Percentiles rank a stretch among this genome's conserved stretches.
Evolutionary conservation across 306 rosid genomes (phyloP).

Genomic region (Prunus dulcis): DNA sequence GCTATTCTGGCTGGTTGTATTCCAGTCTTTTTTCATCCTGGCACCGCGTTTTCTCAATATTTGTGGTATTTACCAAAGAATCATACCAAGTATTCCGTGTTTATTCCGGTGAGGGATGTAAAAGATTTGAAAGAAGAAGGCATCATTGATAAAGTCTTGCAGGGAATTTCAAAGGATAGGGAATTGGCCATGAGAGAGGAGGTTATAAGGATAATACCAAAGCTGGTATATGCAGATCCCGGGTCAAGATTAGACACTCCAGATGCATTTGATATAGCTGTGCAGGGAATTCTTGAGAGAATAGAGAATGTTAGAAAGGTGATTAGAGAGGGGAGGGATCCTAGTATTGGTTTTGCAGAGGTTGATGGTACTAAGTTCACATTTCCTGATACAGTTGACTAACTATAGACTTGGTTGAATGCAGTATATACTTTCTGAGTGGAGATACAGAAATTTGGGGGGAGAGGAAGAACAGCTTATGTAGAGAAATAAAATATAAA

Average conservation of each 20-base stretch:
- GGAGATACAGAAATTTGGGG: too few relatives aligned
- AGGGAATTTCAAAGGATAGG: slow-evolving; percentile 41
- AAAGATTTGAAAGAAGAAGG: slow-evolving; percentile 42
- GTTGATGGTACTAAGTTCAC: slow-evolving; percentile 65
- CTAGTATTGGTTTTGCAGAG: slow-evolving; percentile 81
- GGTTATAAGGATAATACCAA: slow-evolving; percentile 58
- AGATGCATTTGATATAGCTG: slow-evolving; percentile 80
- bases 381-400: slow-evolving; percentile 33
- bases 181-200: slow-evolving; percentile 64
- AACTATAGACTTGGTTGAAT: not conserved
- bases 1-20: slow-evolving; percentile 82
- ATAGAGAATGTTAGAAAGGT: slow-evolving; percentile 54
- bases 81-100: slow-evolving; percentile 59
- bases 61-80: slow-evolving; percentile 66
- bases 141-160: slow-evolving; percentile 45
- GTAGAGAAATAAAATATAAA: too few relatives aligned
- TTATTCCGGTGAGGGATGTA: slow-evolving; percentile 65
- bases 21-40: slow-evolving; percentile 92
- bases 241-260: slow-evolving; percentile 41
- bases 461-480: too few relatives aligned
- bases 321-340: slow-evolving; percentile 67
- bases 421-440: not conserved
- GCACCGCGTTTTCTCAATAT: slow-evolving; percentile 81
- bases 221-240: slow-evolving; percentile 68
- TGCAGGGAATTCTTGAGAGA: slow-evolving; percentile 68